Percentiles rank a stretch among this genome's conserved stretches.
These are phyloP conservation scores for Xylaria venustula DNA, from an alignment of 495 filamentous ascomycete genomes.

Conservation along the genomic window DNA sequence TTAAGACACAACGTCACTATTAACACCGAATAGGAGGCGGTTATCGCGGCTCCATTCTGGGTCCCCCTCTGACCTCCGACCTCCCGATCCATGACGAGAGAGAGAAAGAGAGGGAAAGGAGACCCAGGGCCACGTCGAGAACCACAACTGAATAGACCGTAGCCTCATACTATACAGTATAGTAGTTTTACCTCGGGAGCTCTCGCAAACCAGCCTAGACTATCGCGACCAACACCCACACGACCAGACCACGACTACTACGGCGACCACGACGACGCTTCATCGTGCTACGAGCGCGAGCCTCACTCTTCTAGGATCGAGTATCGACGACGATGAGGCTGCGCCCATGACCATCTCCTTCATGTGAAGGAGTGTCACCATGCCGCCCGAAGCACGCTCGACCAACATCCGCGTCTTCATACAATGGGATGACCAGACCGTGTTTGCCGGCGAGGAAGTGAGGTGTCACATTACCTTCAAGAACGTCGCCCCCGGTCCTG, in stretches of 20 bases:
- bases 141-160: neutral
- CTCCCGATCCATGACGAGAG: neutral
- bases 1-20: neutral
- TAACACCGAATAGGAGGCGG: slow-evolving; percentile 8
- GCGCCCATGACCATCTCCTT: slow-evolving; percentile 30
- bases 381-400: slow-evolving; percentile 42
- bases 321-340: slow-evolving; percentile 14
- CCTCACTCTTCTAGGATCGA: neutral
- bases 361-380: slow-evolving; percentile 34
- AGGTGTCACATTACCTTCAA: slow-evolving; percentile 95
- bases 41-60: slow-evolving; percentile 5
- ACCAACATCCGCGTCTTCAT: slow-evolving; percentile 90
- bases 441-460: slow-evolving; percentile 93
- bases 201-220: neutral
- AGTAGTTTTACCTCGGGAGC: neutral
- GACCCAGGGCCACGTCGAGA: neutral
- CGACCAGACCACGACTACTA: neutral
- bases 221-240: neutral
- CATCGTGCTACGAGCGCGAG: slow-evolving; percentile 8
- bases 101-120: no score
- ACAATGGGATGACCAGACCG: slow-evolving; percentile 83
- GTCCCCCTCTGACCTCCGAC: slow-evolving; percentile 2
- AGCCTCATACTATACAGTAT: neutral
- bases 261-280: neutral
- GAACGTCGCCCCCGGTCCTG: slow-evolving; percentile 63